Percentiles rank a stretch among this genome's conserved stretches.
These are phyloP conservation scores for Globisporangium cederbergense DNA, from an alignment of 352 stramenopile species.

Conservation along the genomic window DNA sequence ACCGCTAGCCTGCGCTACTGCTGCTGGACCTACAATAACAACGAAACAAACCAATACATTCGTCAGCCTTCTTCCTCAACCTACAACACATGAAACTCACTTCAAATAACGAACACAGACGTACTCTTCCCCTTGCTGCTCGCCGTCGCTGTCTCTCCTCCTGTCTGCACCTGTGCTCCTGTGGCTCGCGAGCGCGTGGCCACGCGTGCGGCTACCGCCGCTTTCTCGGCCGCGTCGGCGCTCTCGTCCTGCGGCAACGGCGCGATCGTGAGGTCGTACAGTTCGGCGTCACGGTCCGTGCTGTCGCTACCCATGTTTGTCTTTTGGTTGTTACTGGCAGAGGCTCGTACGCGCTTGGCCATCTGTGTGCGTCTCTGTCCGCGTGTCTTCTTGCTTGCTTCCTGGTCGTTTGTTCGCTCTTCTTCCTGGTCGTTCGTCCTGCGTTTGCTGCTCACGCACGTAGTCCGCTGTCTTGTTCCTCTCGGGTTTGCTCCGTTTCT, in stretches of 20 bases:
- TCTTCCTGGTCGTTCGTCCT: not conserved
- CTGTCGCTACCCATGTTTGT: not conserved
- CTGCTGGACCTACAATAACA: not conserved
- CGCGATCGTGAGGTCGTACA: conserved; percentile 14
- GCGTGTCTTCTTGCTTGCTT: conserved; percentile 4
- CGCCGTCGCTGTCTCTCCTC: not conserved
- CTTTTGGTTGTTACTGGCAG: conserved; percentile 18
- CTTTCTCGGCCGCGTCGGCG: not conserved
- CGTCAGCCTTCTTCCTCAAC: not conserved
- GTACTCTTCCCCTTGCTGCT: conserved; percentile 13
- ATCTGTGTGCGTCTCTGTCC: conserved; percentile 27
- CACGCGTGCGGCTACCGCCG: not conserved
- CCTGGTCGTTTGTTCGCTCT: conserved; percentile 1
- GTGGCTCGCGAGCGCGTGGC: conserved; percentile 9
- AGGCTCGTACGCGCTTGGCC: conserved; percentile 63
- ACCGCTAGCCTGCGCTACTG: not conserved
- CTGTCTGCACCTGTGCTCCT: not conserved
- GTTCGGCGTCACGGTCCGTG: conserved; percentile 10
- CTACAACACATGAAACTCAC: not conserved
- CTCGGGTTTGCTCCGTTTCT: conserved; percentile 19
- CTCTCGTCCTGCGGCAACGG: conserved; percentile 6
- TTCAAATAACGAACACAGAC: not conserved
- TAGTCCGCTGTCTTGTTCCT: conserved; percentile 18
- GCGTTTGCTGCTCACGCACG: not conserved
- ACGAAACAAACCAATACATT: not conserved